A percentile compares a stretch with the other conserved stretches of the same genome.
phyloP scores from a whole-genome alignment of 495 filamentous ascomycete genomes.

The Penicillium daleae region DNA sequence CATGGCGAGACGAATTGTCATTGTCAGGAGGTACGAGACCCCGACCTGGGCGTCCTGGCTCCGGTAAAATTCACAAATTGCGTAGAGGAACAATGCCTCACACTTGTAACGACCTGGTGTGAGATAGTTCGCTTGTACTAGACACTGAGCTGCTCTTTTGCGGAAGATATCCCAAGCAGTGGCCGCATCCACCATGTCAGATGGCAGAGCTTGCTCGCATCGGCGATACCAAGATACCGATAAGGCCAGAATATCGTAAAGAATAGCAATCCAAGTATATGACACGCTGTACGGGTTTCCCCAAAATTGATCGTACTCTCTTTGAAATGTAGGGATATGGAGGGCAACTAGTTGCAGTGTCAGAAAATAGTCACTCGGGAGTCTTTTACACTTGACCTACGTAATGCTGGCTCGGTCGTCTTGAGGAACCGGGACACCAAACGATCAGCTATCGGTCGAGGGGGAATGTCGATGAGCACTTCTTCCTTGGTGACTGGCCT shows the following conservation, averaged over 20 bases:
- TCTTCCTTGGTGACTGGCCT: constrained; percentile 39
- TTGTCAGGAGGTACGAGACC: constrained; percentile 42
- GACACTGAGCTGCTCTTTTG: constrained; percentile 36
- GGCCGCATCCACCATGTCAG: constrained; percentile 19
- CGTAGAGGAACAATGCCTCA: constrained; percentile 46
- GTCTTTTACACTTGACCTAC: constrained; percentile 18
- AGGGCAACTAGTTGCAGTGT: constrained; percentile 34
- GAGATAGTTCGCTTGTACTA: constrained; percentile 41
- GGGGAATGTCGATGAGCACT: constrained; percentile 45
- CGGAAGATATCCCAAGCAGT: constrained; percentile 31
- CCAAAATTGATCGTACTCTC: constrained; percentile 48
- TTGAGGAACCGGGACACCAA: constrained; percentile 52
- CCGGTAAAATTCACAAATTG: constrained; percentile 41
- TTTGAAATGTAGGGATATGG: constrained; percentile 51
- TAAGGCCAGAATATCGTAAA: constrained; percentile 42
- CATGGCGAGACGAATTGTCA: constrained; percentile 46
- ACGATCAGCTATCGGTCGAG: constrained; percentile 45
- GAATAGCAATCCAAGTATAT: constrained; percentile 41
- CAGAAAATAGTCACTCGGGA: neutral
- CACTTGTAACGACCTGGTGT: constrained; percentile 37
- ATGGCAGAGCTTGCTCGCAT: constrained; percentile 34
- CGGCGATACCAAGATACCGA: constrained; percentile 36
- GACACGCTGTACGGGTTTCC: constrained; percentile 32
- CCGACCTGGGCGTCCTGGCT: constrained; percentile 42
- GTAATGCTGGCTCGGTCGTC: constrained; percentile 44